Evolutionary conservation across 2,329 filamentous ascomycete genomes (phyloP).

Genomic region (Diatrype stigma): DNA sequence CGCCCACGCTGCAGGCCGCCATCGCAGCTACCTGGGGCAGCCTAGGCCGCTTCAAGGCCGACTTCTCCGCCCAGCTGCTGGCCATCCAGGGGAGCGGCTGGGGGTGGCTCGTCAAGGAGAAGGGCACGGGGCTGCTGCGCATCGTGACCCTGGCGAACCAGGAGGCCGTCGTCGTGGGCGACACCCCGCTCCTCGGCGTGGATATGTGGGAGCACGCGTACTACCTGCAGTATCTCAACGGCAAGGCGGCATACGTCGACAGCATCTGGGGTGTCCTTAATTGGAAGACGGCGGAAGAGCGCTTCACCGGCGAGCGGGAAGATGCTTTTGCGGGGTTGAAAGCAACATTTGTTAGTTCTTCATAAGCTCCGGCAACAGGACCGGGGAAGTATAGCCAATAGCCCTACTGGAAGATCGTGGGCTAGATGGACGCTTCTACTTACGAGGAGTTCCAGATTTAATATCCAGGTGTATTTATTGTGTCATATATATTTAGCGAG

Average conservation of each 20-base stretch:
- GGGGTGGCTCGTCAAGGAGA: constrained; percentile 77
- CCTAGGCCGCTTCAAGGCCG: constrained; percentile 59
- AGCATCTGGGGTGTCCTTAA: constrained; percentile 78
- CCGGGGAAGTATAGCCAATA: too few species aligned
- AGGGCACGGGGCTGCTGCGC: constrained; percentile 54
- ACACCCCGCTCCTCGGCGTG: constrained; percentile 69
- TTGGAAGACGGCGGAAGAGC: constrained; percentile 66
- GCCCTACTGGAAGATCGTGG: too few species aligned
- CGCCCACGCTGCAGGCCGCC: constrained; percentile 55
- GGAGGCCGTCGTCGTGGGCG: constrained; percentile 62
- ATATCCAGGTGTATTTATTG: too few species aligned
- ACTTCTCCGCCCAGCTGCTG: constrained; percentile 63
- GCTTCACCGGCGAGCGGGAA: constrained; percentile 40
- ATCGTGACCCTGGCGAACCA: constrained; percentile 85
- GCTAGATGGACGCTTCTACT: too few species aligned
- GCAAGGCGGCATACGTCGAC: constrained; percentile 69
- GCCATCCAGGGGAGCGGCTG: constrained; percentile 80
- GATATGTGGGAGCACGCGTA: constrained; percentile 97
- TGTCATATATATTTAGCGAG: too few species aligned
- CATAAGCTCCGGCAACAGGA: too few species aligned
- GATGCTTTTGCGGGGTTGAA: constrained; percentile 26
- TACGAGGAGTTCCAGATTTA: too few species aligned
- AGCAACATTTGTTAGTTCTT: constrained; percentile 4
- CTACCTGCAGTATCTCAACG: constrained; percentile 78
- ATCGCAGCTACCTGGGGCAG: constrained; percentile 67